Conservation (phyloP, 129 eudicot species). For the carrot (Daucus carota) region DH1_v3.0 NC_030389.2:44731001-44731500, state of each 20-base stretch:
- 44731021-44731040: no score
- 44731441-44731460: slow-evolving; percentile 52
- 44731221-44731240: slow-evolving; percentile 5
- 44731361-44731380: slow-evolving; percentile 45
- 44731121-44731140: background rate
- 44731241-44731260: slow-evolving; percentile 59
- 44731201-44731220: background rate
- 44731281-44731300: slow-evolving; percentile 50
- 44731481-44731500: slow-evolving; percentile 30
- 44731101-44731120: background rate
- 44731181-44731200: background rate
- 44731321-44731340: slow-evolving; percentile 69
- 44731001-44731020: no score
- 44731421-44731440: slow-evolving; percentile 49
- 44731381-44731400: slow-evolving; percentile 53
- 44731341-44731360: slow-evolving; percentile 29
- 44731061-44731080: background rate
- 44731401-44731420: slow-evolving; percentile 61
- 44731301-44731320: slow-evolving; percentile 66
- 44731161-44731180: background rate
- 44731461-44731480: slow-evolving; percentile 62
- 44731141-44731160: background rate
- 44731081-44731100: background rate
- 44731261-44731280: slow-evolving; percentile 57
- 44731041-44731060: no score